Base-by-base conservation (phyloP, 441 rosid genomes). In the Eugenia klotzschiana region DNA sequence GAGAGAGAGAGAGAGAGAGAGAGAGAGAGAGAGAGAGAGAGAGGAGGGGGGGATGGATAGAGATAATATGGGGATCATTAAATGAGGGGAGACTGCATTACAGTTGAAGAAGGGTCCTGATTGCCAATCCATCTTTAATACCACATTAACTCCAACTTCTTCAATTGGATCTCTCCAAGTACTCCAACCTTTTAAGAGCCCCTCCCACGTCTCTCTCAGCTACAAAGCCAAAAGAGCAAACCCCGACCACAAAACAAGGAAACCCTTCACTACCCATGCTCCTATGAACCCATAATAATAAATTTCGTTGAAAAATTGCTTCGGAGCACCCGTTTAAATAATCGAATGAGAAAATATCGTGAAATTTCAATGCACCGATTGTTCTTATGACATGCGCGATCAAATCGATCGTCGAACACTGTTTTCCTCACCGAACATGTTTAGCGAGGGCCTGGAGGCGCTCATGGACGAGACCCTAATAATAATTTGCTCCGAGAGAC, bases 131-230 rank as follows among this genome's bases (percentile, higher is more conserved):
- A 88, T 89, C 85, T 84, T 92, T 90, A 89, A 87, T 86, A 83
- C 79, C 80, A 84, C 84, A 91, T 90, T 89, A 90, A 93, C 92
- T 92, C 91, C 95, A 86, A 87, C 93, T 90, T 91, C 95, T 89
- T 60, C 90, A 87, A 88, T 89, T 87, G 87, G 92, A 82, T 89
- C 91, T 84, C 89, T 87, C 85, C 60, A 54, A 86, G 81, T 20
- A 13, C 81, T 26, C 40, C 52, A 50, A 29, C 55, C 51, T 79
- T 46, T 49, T 15, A 79, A 79, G 81, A 64, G 77, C n/a, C 77
- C 73, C n/a, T 33, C 15, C 77, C 77, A 20, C 46, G 7, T 40
- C 77, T 33, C 8, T 64, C 77, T 64, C n/a, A 1, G 77, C 77
- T 64, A 33, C 14, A 4, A 2, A 33, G 46, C 46, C 25, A 64